phyloP scores from a whole-genome alignment of 1,284 basidiomycete species.

The Irpex sp. region DNA sequence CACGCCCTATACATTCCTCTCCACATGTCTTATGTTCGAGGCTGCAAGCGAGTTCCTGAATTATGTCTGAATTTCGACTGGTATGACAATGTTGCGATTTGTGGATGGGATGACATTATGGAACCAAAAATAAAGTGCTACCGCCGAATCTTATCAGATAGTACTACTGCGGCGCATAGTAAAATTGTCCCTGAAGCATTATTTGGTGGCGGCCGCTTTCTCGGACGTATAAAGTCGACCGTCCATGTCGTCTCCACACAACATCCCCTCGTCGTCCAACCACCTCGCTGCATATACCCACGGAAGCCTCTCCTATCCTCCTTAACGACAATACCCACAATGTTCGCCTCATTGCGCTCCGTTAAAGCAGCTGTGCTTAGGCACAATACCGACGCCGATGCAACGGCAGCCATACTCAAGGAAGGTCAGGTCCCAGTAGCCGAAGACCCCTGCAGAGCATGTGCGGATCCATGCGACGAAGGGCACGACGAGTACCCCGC shows the following conservation, averaged over 20 bases:
- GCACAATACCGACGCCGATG: slow-evolving; percentile 24
- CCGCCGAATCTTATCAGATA: neutral
- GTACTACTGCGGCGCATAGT: neutral
- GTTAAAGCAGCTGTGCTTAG: slow-evolving; percentile 26
- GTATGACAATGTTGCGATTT: too few species aligned
- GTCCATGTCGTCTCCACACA: neutral
- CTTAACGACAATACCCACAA: neutral
- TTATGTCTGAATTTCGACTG: too few species aligned
- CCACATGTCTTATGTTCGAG: too few species aligned
- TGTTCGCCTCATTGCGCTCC: neutral
- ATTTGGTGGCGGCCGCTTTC: neutral
- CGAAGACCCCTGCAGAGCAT: slow-evolving; percentile 66
- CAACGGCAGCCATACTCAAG: slow-evolving; percentile 28
- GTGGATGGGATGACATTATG: too few species aligned
- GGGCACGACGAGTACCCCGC: slow-evolving; percentile 73
- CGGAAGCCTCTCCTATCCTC: neutral
- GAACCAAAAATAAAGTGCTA: neutral
- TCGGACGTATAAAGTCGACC: neutral
- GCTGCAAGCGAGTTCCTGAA: too few species aligned
- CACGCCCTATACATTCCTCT: neutral
- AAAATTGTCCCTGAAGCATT: neutral
- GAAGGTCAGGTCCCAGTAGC: slow-evolving; percentile 64
- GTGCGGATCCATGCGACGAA: slow-evolving; percentile 78
- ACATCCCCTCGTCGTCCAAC: neutral
- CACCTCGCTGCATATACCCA: neutral